Evolutionary conservation across 768 basidiomycete genomes (phyloP).

Genomic region (Galerina marginata): DNA sequence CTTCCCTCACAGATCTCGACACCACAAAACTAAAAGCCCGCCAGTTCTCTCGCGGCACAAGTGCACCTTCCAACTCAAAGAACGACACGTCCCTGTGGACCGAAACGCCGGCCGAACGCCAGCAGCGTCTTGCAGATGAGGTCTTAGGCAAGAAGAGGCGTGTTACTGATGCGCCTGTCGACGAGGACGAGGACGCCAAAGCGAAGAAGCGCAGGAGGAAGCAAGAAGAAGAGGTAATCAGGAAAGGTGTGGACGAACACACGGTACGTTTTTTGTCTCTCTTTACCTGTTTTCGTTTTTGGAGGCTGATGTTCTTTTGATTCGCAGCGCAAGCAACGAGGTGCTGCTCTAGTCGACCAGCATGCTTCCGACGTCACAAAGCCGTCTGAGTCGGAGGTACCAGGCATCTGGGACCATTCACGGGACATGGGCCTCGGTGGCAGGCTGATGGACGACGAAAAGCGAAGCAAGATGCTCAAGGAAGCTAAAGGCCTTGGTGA

Average conservation of each 20-base stretch:
- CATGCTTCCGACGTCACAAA: slow-evolving; percentile 44
- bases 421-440: slow-evolving; percentile 91
- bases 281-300: neutral
- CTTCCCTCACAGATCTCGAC: slow-evolving; percentile 67
- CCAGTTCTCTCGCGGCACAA: slow-evolving; percentile 70
- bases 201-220: slow-evolving; percentile 60
- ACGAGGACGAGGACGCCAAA: slow-evolving; percentile 46
- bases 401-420: slow-evolving; percentile 89
- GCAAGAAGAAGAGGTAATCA: slow-evolving; percentile 70
- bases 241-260: slow-evolving; percentile 77
- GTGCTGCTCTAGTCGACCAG: slow-evolving; percentile 58
- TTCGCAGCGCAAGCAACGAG: slow-evolving; percentile 52
- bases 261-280: slow-evolving; percentile 54
- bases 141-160: slow-evolving; percentile 89
- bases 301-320: neutral
- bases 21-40: slow-evolving; percentile 82
- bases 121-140: slow-evolving; percentile 92
- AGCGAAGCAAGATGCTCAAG: slow-evolving; percentile 75
- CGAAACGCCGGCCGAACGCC: slow-evolving; percentile 92
- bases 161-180: slow-evolving; percentile 57
- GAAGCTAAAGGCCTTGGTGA: slow-evolving; percentile 85
- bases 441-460: slow-evolving; percentile 86
- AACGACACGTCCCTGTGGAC: slow-evolving; percentile 87
- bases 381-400: slow-evolving; percentile 54
- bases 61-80: slow-evolving; percentile 46